Conservation (phyloP, 148 eudicot genomes). For the Polygonum maritimum region DNA sequence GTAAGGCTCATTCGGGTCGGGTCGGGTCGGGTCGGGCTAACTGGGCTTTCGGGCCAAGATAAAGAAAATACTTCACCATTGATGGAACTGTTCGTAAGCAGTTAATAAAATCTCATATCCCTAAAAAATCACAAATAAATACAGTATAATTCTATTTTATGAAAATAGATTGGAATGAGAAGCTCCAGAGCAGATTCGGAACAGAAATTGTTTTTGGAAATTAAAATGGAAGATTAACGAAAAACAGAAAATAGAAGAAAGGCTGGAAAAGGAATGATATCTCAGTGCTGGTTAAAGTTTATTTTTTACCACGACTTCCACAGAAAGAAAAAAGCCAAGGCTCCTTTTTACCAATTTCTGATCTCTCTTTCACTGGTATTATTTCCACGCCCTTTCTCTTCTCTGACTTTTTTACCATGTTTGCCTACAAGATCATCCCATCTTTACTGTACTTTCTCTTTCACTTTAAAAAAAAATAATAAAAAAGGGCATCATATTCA, state of each 20-base stretch:
- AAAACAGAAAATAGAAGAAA: background rate
- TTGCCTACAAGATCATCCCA: background rate
- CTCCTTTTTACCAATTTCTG: background rate
- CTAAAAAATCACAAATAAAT: background rate
- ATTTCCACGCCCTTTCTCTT: conserved; percentile 4
- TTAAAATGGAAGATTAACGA: background rate
- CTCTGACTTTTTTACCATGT: conserved; percentile 6
- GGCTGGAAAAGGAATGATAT: conserved; percentile 10
- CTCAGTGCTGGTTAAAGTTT: conserved; percentile 5
- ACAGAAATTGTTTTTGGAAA: background rate
- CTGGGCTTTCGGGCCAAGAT: no score
- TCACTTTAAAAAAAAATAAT: no score
- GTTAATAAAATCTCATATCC: no score
- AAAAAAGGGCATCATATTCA: background rate
- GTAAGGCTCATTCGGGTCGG: no score
- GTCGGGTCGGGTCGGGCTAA: no score
- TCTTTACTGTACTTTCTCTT: background rate
- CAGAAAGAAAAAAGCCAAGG: background rate
- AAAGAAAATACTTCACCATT: no score
- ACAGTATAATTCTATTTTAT: background rate
- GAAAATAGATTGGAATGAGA: background rate
- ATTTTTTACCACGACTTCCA: background rate
- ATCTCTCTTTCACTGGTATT: background rate
- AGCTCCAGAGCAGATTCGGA: background rate
- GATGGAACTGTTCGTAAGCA: no score